These are phyloP conservation scores for Fusarium robinianum DNA, from an alignment of 2,329 filamentous ascomycete genomes.

Conservation along the genomic window DNA sequence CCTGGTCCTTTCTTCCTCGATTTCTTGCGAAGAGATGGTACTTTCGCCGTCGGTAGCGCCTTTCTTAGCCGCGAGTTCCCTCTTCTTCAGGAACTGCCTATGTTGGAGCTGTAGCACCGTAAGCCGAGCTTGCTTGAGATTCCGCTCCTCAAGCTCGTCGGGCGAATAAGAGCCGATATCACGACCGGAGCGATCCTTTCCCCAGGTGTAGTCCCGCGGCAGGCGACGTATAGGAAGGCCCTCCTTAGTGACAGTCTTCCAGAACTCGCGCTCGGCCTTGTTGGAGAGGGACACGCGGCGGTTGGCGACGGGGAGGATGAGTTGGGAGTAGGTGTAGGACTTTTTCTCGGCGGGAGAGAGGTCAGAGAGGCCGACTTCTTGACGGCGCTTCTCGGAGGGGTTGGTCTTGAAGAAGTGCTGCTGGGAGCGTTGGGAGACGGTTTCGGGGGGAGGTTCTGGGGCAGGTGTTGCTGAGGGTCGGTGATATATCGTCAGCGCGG, in stretches of 20 bases:
- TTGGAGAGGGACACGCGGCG: constrained; percentile 43
- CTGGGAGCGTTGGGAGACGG: constrained; percentile 53
- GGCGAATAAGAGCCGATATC: constrained; percentile 54
- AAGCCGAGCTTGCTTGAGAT: constrained; percentile 48
- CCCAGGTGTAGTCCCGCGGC: constrained; percentile 51
- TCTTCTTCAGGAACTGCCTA: constrained; percentile 48
- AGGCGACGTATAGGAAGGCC: constrained; percentile 54
- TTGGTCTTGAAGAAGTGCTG: constrained; percentile 56
- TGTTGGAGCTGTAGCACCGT: constrained; percentile 51
- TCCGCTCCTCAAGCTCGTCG: constrained; percentile 51
- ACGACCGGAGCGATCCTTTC: constrained; percentile 54
- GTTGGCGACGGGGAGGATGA: constrained; percentile 49
- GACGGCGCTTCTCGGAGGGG: constrained; percentile 51
- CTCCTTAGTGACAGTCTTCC: constrained; percentile 60
- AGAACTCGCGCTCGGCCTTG: constrained; percentile 61
- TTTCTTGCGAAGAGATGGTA: constrained; percentile 44
- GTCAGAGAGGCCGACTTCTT: constrained; percentile 50
- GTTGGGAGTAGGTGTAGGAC: constrained; percentile 53
- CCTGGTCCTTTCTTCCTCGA: constrained; percentile 52
- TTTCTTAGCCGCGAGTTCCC: constrained; percentile 38
- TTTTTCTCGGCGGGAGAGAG: constrained; percentile 55
- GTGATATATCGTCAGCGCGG: constrained; percentile 11
- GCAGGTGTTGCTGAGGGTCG: constrained; percentile 26
- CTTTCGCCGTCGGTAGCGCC: constrained; percentile 25
- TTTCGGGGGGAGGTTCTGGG: constrained; percentile 46